A percentile compares a stretch with the other conserved stretches of the same genome.
These are phyloP conservation scores for Tetrapisispora arboricola DNA, from an alignment of 805 yeast genomes.

Conservation along the genomic window DNA sequence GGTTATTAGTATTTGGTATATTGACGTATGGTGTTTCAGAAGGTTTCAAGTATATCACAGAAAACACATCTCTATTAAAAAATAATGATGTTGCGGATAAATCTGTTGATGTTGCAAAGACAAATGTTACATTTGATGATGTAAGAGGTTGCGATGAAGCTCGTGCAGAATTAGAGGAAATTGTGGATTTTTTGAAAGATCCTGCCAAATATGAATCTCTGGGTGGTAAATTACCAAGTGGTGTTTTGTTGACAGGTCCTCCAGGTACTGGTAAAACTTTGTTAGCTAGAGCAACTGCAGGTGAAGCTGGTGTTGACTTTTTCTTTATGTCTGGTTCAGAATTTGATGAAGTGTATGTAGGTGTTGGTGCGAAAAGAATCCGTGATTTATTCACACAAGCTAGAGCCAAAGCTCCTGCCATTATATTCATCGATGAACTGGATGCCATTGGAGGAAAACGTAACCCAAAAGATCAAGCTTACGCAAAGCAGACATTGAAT, in stretches of 20 bases:
- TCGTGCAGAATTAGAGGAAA: constrained; percentile 90
- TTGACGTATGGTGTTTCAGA: constrained; percentile 72
- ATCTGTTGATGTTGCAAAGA: constrained; percentile 72
- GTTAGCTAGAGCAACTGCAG: constrained; percentile 96
- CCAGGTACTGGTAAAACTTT: constrained; percentile 99
- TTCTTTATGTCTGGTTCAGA: constrained; percentile 98
- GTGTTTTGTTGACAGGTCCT: constrained; percentile 93
- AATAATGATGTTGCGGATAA: constrained; percentile 63
- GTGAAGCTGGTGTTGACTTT: constrained; percentile 98
- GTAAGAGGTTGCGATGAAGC: constrained; percentile 99
- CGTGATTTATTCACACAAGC: constrained; percentile 92
- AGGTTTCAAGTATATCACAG: constrained; percentile 69
- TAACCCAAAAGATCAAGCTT: constrained; percentile 95
- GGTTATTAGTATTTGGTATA: constrained; percentile 75
- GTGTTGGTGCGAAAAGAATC: constrained; percentile 97
- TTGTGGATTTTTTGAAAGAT: constrained; percentile 94
- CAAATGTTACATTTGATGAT: constrained; percentile 81
- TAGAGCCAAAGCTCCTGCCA: constrained; percentile 90
- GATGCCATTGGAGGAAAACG: constrained; percentile 99
- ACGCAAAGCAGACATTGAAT: constrained; percentile 93
- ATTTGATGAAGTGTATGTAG: constrained; percentile 95
- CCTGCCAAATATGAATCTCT: constrained; percentile 93
- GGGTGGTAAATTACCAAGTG: constrained; percentile 96
- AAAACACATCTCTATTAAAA: constrained; percentile 59
- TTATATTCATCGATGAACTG: constrained; percentile 91